Base-by-base conservation (phyloP, 345 rosid genomes). In the Hypericum androsaemum region DNA sequence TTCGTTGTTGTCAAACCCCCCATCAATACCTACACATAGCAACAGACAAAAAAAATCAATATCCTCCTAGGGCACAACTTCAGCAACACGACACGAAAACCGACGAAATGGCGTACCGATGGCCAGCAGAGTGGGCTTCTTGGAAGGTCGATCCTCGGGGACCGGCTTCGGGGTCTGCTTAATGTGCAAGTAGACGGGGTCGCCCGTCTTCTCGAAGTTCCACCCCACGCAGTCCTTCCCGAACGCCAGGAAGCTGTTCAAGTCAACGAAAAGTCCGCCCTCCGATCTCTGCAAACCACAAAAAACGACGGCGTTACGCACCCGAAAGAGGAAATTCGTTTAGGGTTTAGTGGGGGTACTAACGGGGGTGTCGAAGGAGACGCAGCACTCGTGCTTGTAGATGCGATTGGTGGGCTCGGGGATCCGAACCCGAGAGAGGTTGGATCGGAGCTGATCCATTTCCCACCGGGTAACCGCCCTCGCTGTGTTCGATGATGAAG, bases 361-460 rank as follows among this genome's bases (percentile, higher is more conserved):
- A 13, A 94, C 97, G 79, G 89, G 94, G 68, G 94, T 69, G 47
- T 83, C 99, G 72, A 85, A 94, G 62, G 97, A 80, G 81, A 88
- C 50, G 77, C 97, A 83, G 72, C 99, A 94, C 74, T 94, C 97
- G 10, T 86, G 87, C 70, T 94, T 94, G 84, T 81, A 94, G 82
- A 86, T 76, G 62, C 97, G 99, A 54, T 83, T 85, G 44, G 99
- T 88, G 2, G 97, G 99, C 64, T 94, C 99, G 6, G 97, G 97
- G 70, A 94, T 86, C 84, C 96, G 97, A 59, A 94, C 99, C 60
- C 99, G 87, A 54, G 88, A 80, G 54, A 94, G 85, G 63, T 79
- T 77, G 51, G 94, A 86, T 74, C 99, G 97, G 72, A 94, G 92
- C 59, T 81, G 63, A 47, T 94, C 97, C 92, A 88, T 86, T 38